phyloP scores from a whole-genome alignment of 1,284 basidiomycete species.

The Boletellus dicymbophilus region DNA sequence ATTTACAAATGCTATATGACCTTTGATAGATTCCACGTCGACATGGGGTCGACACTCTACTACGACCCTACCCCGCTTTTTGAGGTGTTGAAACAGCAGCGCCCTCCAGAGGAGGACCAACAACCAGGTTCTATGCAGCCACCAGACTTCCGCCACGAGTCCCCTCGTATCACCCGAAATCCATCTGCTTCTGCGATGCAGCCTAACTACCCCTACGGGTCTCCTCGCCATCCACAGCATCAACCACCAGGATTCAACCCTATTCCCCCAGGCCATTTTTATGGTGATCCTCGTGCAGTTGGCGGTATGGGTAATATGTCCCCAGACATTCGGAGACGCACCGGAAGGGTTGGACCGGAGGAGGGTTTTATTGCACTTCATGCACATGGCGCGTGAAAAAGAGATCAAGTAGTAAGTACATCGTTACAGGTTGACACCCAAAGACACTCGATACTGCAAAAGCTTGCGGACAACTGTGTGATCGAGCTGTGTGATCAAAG shows the following conservation, averaged over 20 bases:
- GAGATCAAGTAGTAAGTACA: no score
- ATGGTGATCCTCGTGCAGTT: slow-evolving; percentile 31
- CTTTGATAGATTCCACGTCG: slow-evolving; percentile 45
- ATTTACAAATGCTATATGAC: slow-evolving; percentile 6
- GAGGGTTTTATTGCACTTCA: slow-evolving; percentile 35
- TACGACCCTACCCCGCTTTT: slow-evolving; percentile 49
- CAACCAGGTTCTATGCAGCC: slow-evolving; percentile 33
- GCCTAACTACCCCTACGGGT: slow-evolving; percentile 34
- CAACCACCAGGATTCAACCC: slow-evolving; percentile 30
- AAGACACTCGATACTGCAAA: no score
- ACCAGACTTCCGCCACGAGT: slow-evolving; percentile 35
- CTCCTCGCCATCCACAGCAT: slow-evolving; percentile 36
- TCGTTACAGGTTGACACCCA: no score
- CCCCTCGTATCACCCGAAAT: slow-evolving; percentile 30
- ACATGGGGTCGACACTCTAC: slow-evolving; percentile 51
- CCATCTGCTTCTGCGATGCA: slow-evolving; percentile 27
- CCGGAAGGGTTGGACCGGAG: slow-evolving; percentile 32
- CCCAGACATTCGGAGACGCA: slow-evolving; percentile 38
- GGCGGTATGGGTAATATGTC: slow-evolving; percentile 38
- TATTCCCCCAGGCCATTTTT: slow-evolving; percentile 37
- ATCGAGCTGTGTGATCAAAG: no score
- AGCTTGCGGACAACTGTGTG: no score
- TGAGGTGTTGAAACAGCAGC: slow-evolving; percentile 40
- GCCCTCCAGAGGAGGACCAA: slow-evolving; percentile 30
- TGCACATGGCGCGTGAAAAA: slow-evolving; percentile 29